Conservation (phyloP, 495 filamentous ascomycete genomes). For the Aspergillus baeticus region DNA sequence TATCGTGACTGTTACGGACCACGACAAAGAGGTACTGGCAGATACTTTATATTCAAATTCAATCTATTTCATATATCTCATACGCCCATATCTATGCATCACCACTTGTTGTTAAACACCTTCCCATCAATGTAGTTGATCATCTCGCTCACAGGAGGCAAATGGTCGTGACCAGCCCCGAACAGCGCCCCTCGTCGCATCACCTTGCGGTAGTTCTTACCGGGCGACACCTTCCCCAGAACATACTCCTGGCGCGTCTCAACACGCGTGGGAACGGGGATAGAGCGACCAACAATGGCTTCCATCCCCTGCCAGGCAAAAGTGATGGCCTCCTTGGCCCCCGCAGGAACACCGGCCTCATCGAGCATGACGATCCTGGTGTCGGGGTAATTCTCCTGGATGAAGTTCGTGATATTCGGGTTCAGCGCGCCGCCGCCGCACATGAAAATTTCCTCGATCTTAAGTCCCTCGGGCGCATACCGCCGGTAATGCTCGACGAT, state of each 20-base stretch:
- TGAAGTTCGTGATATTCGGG: conserved; percentile 52
- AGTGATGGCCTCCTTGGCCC: conserved; percentile 58
- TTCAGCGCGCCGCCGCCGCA: conserved; percentile 58
- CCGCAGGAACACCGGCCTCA: conserved; percentile 51
- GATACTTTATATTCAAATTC: too few relatives aligned
- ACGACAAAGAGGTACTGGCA: too few relatives aligned
- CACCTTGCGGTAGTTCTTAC: conserved; percentile 52
- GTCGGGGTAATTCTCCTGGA: conserved; percentile 47
- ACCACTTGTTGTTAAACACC: conserved; percentile 49
- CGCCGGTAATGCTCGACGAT: conserved; percentile 56
- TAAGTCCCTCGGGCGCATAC: conserved; percentile 40
- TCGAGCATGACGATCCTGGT: conserved; percentile 54
- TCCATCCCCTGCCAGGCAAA: conserved; percentile 59
- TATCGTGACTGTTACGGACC: too few relatives aligned
- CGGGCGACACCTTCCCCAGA: conserved; percentile 52
- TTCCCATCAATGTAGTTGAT: conserved; percentile 45
- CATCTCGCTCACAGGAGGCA: conserved; percentile 49
- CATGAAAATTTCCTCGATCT: conserved; percentile 57
- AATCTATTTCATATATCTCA: too few relatives aligned
- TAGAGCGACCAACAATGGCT: conserved; percentile 48
- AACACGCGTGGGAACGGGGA: conserved; percentile 52
- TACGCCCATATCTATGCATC: background rate
- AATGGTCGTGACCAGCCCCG: conserved; percentile 40
- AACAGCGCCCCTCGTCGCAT: conserved; percentile 50
- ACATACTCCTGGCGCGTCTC: conserved; percentile 48